Conservation (phyloP, 1,284 basidiomycete genomes). For the Anthracocystis setariae region DNA sequence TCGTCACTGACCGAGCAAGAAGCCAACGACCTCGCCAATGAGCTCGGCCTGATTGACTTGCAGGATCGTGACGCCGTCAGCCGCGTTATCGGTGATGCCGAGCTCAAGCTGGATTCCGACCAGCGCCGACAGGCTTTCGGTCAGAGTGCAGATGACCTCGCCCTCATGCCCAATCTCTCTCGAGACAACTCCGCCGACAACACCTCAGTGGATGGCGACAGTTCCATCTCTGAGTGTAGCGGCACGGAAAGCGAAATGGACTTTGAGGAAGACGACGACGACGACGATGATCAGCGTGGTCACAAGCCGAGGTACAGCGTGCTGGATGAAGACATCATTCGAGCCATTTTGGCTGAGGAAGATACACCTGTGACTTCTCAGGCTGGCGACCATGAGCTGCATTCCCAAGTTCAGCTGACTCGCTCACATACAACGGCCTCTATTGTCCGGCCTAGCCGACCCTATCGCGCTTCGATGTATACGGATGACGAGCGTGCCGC, state of each 20-base stretch:
- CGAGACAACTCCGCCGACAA: constrained; percentile 17
- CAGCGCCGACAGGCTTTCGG: constrained; percentile 8
- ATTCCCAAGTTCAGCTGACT: constrained; percentile 16
- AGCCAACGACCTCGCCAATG: constrained; percentile 43
- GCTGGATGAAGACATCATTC: constrained; percentile 39
- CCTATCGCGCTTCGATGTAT: constrained; percentile 54
- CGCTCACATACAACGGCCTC: constrained; percentile 34
- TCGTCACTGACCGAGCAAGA: constrained; percentile 40
- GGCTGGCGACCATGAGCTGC: neutral
- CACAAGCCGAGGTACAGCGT: constrained; percentile 34
- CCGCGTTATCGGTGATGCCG: constrained; percentile 5
- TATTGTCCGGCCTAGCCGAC: constrained; percentile 27
- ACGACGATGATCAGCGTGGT: constrained; percentile 6
- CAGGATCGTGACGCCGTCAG: constrained; percentile 32
- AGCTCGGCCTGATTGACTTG: constrained; percentile 43
- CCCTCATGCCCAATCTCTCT: constrained; percentile 24
- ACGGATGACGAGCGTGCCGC: constrained; percentile 49
- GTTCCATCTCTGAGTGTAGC: constrained; percentile 35
- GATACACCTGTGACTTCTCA: neutral
- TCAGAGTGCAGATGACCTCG: constrained; percentile 20
- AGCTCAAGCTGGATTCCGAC: neutral
- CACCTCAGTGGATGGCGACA: constrained; percentile 30
- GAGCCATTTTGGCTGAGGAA: constrained; percentile 33
- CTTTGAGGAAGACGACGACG: constrained; percentile 12
- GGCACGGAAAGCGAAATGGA: constrained; percentile 37